Evolutionary conservation across 495 filamentous ascomycete genomes (phyloP).

Genomic region (Sordaria brevicollis): DNA sequence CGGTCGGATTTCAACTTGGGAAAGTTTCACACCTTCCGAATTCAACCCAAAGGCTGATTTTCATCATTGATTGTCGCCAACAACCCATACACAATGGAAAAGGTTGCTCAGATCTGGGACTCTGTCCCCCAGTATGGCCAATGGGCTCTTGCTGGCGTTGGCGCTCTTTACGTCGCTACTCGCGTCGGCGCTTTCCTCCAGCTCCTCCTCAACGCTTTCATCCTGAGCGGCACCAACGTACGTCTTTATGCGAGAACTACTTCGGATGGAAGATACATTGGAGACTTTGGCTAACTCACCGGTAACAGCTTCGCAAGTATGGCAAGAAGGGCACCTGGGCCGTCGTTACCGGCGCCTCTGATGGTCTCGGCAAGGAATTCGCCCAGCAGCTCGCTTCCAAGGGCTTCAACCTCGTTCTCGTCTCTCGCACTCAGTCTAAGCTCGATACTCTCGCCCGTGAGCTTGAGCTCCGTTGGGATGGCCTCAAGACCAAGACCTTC

Average conservation of each 20-base stretch:
- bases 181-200: conserved; percentile 51
- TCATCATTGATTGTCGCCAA: neutral
- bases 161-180: conserved; percentile 46
- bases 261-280: neutral
- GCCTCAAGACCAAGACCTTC: conserved; percentile 58
- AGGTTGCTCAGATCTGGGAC: conserved; percentile 22
- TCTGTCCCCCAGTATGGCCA: conserved; percentile 27
- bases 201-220: conserved; percentile 63
- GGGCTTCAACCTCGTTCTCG: conserved; percentile 86
- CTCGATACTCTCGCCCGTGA: conserved; percentile 66
- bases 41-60: neutral
- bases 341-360: conserved; percentile 88
- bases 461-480: conserved; percentile 49
- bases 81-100: conserved; percentile 21
- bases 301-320: conserved; percentile 69
- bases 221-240: conserved; percentile 55
- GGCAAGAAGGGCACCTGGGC: conserved; percentile 91
- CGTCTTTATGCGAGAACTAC: conserved; percentile 2
- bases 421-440: conserved; percentile 89
- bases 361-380: conserved; percentile 96
- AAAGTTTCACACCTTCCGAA: neutral
- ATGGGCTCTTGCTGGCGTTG: conserved; percentile 38
- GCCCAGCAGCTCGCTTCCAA: conserved; percentile 80
- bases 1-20: neutral
- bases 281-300: neutral